Evolutionary conservation across 2,329 filamentous ascomycete species (phyloP), one percentile per base, ranked within the genome.

Genomic region (Neopestalotiopsis rosae): DNA sequence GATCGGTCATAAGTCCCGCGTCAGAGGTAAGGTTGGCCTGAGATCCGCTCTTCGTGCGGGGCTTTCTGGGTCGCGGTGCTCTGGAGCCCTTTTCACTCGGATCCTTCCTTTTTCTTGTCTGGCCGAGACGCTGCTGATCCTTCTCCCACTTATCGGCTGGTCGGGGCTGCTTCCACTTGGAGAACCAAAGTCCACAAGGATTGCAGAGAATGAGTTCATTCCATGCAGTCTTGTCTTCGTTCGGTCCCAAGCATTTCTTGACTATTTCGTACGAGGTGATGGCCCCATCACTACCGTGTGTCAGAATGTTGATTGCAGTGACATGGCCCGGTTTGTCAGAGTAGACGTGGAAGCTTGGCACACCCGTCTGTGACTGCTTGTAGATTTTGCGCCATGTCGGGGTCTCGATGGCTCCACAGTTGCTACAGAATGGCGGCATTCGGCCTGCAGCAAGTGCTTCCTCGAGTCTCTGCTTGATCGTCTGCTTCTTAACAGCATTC

Each of bases 311-410:
- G 75, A 97, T 91, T 28, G 92, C 93, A 20, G 94, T 92, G 61
- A 95, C 89, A 64, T 88, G 87, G 1, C 92, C 91, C 61, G 92
- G 90, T 74, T 91, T 91, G 69, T 92, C 90, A 0, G 91, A 93
- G 67, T 91, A 89, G 69, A 94, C 89, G 61, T 93, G 86, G 69
- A 91, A 89, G 3, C 88, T 86, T 0, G 94, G 94, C 40, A 87
- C 86, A 1, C 94, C 94, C 17, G 89, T 83, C 61, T 91, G 86
- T 7, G 93, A 86, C 75, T 94, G 94, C n/a, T 90, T 90, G 87
- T 92, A 98, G 13, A 96, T 94, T 76, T 95, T 96, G 70, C 96
- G 91, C 96, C 96, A 99, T 0, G 95, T 98, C 0, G 95, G 94
- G 0, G 96, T 99, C 75, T 98, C 93, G 68, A 99, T 97, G 6